Evolutionary conservation across 2,329 filamentous ascomycete species (phyloP).

Genomic region (Aspergillus fumigatiaffinis): DNA sequence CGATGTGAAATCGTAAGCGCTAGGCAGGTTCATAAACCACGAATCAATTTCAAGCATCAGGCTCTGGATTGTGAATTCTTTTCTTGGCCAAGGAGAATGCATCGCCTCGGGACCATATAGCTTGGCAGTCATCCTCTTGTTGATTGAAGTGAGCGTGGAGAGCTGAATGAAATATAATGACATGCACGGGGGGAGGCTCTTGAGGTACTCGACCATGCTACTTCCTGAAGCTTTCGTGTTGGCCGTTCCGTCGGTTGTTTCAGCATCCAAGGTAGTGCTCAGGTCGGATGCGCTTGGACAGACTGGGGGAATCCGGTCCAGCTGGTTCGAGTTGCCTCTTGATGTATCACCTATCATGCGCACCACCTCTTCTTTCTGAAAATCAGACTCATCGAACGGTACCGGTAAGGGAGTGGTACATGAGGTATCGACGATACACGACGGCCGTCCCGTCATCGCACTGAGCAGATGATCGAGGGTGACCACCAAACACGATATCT

Average conservation of each 20-base stretch:
- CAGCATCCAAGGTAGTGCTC: slow-evolving; percentile 16
- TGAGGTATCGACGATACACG: slow-evolving; percentile 38
- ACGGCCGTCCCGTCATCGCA: slow-evolving; percentile 43
- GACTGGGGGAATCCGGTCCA: slow-evolving; percentile 17
- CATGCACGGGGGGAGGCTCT: slow-evolving; percentile 32
- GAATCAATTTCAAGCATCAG: slow-evolving; percentile 36
- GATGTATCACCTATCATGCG: slow-evolving; percentile 25
- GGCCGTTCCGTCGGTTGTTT: slow-evolving; percentile 14
- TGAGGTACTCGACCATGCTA: slow-evolving; percentile 32
- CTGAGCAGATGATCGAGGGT: slow-evolving; percentile 41
- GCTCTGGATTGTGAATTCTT: slow-evolving; percentile 36
- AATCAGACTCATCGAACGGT: slow-evolving; percentile 40
- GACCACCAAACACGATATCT: slow-evolving; percentile 45
- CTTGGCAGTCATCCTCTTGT: slow-evolving; percentile 35
- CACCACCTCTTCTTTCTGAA: slow-evolving; percentile 30
- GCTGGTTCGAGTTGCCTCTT: slow-evolving; percentile 15
- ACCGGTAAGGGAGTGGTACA: slow-evolving; percentile 42
- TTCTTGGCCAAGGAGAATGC: slow-evolving; percentile 35
- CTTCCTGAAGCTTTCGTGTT: slow-evolving; percentile 15
- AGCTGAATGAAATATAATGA: slow-evolving; percentile 41
- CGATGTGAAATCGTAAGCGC: slow-evolving; percentile 38
- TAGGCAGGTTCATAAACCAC: slow-evolving; percentile 39
- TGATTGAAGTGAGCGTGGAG: slow-evolving; percentile 34
- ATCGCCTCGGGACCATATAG: slow-evolving; percentile 38
- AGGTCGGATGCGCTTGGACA: slow-evolving; percentile 20